Evolutionary conservation across 164 flowering plant genomes (phyloP), one percentile per base, ranked within the genome.

Genomic region (Vitis labrusca): DNA sequence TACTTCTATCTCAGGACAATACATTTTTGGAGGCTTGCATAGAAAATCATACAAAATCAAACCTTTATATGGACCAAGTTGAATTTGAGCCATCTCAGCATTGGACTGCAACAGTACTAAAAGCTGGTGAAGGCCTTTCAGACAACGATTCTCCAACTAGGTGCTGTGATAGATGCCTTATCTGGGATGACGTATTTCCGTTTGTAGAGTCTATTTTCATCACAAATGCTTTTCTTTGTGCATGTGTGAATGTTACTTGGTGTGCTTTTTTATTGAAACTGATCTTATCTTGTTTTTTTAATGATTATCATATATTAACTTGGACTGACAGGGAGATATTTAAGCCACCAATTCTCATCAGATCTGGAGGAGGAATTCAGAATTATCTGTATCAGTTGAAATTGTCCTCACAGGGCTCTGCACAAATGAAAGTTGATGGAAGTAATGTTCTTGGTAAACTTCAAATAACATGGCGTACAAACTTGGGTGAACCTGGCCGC

Each of bases 401-500:
- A 73, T 62, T 66, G 61, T 79, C 90, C 10, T 66, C 91, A 44
- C 76, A 83, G 37, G 92, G 80, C 16, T 77, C 89, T 68, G 70
- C 80, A 9, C 89, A 79, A 72, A 72, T 70, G 73, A 91, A 86
- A 76, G 82, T 80, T 51, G 91, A 85, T 30, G 95, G 95, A 68
- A 91, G 91, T 78, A 95, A 89, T 73, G 68, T 88, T 76, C 97
- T 95, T 67, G 99, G 99, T 62, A 95, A 95, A 79, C 86, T 95
- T 80, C 99, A 95, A 81, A 90, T 95, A 78, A 91, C 97, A 63
- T 95, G 99, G 99, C 97, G 97, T 48, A 88, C 97, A 65, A 95
- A 95, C 86, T 79, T 95, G 85, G 99, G 99, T 69, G 99, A 95
- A 77, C 97, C 99, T 75, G 99, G 99, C 27, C 97, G 99, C 75